These are phyloP conservation scores for Cucurbita maxima DNA, from an alignment of 306 rosid species.

Conservation along the genomic window DNA sequence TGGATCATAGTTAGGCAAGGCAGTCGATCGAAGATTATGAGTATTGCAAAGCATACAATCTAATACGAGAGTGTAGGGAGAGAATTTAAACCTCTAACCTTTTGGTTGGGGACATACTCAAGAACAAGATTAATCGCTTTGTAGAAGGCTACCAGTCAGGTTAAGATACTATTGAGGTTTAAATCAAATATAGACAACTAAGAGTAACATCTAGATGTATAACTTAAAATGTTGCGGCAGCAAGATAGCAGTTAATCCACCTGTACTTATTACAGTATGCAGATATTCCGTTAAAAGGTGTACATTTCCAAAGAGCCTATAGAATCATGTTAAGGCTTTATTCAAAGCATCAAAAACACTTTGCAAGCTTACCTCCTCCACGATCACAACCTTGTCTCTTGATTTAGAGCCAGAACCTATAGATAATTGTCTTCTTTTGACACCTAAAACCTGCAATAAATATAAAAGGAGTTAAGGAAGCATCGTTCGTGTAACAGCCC, in stretches of 20 bases:
- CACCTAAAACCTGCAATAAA: conserved; percentile 56
- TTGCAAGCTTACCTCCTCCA: conserved; percentile 60
- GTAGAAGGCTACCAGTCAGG: neutral
- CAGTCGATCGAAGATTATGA: too few relatives aligned
- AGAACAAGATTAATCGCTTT: neutral
- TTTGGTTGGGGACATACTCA: neutral
- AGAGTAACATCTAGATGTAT: neutral
- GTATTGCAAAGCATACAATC: too few relatives aligned
- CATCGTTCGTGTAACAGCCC: neutral
- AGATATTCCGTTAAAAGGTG: neutral
- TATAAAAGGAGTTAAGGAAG: neutral
- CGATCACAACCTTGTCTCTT: conserved; percentile 70
- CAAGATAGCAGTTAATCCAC: neutral
- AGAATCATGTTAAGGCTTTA: conserved; percentile 36
- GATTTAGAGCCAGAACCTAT: conserved; percentile 80
- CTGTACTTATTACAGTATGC: neutral
- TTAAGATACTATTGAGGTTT: neutral
- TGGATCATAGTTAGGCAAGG: too few relatives aligned
- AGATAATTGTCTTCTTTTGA: conserved; percentile 63
- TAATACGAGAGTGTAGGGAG: neutral
- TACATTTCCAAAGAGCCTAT: neutral
- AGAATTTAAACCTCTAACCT: neutral
- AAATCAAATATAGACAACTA: neutral
- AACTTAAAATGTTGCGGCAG: neutral
- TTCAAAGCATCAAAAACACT: conserved; percentile 53